Conservation (phyloP, 2,329 filamentous ascomycete genomes). For the Sordariomycetes sp. region DNA sequence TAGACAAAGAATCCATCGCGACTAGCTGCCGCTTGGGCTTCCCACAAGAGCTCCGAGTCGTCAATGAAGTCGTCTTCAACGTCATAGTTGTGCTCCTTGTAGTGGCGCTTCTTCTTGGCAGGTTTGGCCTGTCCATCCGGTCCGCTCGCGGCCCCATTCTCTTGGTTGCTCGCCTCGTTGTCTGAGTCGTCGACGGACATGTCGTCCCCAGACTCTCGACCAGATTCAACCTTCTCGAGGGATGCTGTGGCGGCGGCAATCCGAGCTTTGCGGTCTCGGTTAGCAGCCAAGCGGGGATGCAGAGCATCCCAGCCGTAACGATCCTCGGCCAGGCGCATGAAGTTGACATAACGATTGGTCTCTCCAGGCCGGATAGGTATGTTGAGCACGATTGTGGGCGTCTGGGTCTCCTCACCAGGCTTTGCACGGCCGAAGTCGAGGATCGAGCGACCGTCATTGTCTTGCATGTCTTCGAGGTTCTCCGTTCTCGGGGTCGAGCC, state of each 20-base stretch:
- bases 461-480: constrained; percentile 36
- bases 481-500: constrained; percentile 38
- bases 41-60: constrained; percentile 90
- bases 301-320: constrained; percentile 91
- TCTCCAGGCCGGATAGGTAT: constrained; percentile 67
- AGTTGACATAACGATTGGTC: constrained; percentile 89
- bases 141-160: constrained; percentile 59
- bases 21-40: constrained; percentile 87
- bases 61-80: constrained; percentile 81
- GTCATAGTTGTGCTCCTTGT: constrained; percentile 76
- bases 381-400: constrained; percentile 74
- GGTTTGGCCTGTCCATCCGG: constrained; percentile 54
- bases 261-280: constrained; percentile 76
- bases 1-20: constrained; percentile 98
- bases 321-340: constrained; percentile 86
- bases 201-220: constrained; percentile 65
- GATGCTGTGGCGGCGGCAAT: constrained; percentile 85
- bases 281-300: constrained; percentile 82
- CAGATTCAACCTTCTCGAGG: constrained; percentile 65
- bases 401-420: constrained; percentile 48
- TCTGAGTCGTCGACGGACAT: constrained; percentile 74
- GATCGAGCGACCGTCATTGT: constrained; percentile 42
- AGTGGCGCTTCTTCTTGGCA: constrained; percentile 73
- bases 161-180: constrained; percentile 76
- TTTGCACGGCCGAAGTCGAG: constrained; percentile 52